Conservation (phyloP, 2,329 filamentous ascomycete genomes). For the Lomentospora prolificans region DNA sequence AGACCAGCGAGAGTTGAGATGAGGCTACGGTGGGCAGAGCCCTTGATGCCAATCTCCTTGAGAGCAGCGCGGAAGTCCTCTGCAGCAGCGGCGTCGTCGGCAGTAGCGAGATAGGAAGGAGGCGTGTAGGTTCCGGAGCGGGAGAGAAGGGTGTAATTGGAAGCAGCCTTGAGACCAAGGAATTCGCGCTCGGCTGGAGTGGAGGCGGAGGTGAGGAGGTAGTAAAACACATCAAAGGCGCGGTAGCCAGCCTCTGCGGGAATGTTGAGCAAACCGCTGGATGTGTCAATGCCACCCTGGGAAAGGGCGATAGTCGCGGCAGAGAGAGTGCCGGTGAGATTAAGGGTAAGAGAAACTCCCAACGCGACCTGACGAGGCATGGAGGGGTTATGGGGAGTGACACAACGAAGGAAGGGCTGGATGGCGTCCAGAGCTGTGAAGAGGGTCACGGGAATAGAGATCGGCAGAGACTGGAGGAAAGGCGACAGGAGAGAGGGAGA, state of each 20-base stretch:
- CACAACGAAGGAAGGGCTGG: slow-evolving; percentile 75
- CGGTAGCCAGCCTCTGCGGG: slow-evolving; percentile 72
- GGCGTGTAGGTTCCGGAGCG: slow-evolving; percentile 78
- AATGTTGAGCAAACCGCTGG: slow-evolving; percentile 68
- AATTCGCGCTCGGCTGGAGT: slow-evolving; percentile 84
- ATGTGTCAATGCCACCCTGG: slow-evolving; percentile 78
- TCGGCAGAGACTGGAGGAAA: slow-evolving; percentile 71
- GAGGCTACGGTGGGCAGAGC: slow-evolving; percentile 67
- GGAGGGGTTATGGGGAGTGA: slow-evolving; percentile 84
- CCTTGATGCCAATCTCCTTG: slow-evolving; percentile 90
- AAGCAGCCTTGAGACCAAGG: slow-evolving; percentile 66
- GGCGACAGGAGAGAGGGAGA: slow-evolving; percentile 75
- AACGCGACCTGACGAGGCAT: slow-evolving; percentile 71
- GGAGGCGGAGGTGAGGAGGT: slow-evolving; percentile 83
- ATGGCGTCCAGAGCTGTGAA: slow-evolving; percentile 74
- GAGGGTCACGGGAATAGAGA: slow-evolving; percentile 64
- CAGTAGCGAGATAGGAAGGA: slow-evolving; percentile 81
- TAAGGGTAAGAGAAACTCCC: slow-evolving; percentile 71
- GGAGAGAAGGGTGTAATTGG: slow-evolving; percentile 68
- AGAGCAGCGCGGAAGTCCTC: slow-evolving; percentile 85
- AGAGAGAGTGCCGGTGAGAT: slow-evolving; percentile 68
- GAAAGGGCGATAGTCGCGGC: slow-evolving; percentile 70
- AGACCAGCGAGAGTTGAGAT: slow-evolving; percentile 79
- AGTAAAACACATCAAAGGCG: slow-evolving; percentile 97
- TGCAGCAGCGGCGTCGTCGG: slow-evolving; percentile 83